These are phyloP conservation scores for Sarcomyxa edulis DNA, from an alignment of 768 basidiomycete genomes.

Conservation along the genomic window DNA sequence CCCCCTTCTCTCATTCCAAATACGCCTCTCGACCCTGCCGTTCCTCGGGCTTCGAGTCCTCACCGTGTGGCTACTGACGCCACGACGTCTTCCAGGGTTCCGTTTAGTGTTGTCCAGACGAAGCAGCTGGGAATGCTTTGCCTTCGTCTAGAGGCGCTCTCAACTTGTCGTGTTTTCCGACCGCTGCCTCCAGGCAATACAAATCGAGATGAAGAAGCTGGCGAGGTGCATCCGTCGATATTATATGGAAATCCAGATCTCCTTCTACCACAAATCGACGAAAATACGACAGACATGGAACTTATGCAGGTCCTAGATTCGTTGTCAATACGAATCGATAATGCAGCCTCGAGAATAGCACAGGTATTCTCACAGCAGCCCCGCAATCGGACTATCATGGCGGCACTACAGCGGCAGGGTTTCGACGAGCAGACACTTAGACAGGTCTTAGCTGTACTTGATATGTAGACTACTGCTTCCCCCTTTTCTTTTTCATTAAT, in stretches of 20 bases:
- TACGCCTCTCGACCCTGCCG: conserved; percentile 18
- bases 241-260: conserved; percentile 57
- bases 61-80: conserved; percentile 73
- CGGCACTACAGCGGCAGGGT: conserved; percentile 28
- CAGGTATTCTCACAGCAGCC: conserved; percentile 17
- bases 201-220: conserved; percentile 21
- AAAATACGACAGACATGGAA: conserved; percentile 68
- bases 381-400: conserved; percentile 25
- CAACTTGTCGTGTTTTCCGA: conserved; percentile 56
- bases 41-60: conserved; percentile 28
- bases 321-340: conserved; percentile 70
- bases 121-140: conserved; percentile 68
- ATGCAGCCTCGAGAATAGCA: conserved; percentile 41
- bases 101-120: conserved; percentile 39
- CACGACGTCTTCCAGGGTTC: conserved; percentile 56
- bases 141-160: conserved; percentile 51
- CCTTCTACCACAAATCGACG: conserved; percentile 63
- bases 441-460: conserved; percentile 30
- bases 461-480: conserved; percentile 16
- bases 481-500: too few species aligned
- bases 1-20: too few species aligned
- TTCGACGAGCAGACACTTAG: conserved; percentile 46
- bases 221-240: conserved; percentile 20
- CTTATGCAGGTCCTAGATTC: conserved; percentile 74
- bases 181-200: conserved; percentile 5